Conservation (phyloP, 2,329 filamentous ascomycete species). For the Myriosclerotinia duriaeana region DNA sequence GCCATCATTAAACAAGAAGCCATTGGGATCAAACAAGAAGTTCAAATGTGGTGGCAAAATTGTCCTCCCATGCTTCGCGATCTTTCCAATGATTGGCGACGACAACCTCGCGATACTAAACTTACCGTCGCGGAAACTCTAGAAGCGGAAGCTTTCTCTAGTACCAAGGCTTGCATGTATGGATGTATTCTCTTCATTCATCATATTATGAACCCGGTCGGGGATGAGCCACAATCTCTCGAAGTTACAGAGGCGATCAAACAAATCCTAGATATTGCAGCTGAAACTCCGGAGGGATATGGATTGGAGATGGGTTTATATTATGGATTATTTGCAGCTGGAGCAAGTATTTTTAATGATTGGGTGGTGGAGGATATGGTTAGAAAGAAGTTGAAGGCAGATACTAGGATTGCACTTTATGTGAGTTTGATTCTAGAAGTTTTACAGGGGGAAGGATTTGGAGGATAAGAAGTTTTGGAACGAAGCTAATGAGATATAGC, state of each 20-base stretch:
- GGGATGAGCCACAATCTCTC: conserved; percentile 27
- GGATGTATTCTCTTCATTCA: conserved; percentile 38
- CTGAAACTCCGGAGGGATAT: conserved; percentile 38
- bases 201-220: conserved; percentile 37
- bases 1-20: conserved; percentile 29
- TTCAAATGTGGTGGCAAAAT: conserved; percentile 35
- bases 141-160: conserved; percentile 38
- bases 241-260: conserved; percentile 35
- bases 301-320: conserved; percentile 40
- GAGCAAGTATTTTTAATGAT: conserved; percentile 37
- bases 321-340: conserved; percentile 39
- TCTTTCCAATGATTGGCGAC: conserved; percentile 37
- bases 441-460: background rate
- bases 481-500: conserved; percentile 29
- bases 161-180: conserved; percentile 36
- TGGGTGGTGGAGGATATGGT: conserved; percentile 35
- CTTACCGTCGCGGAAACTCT: conserved; percentile 37
- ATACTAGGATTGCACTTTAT: conserved; percentile 37
- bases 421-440: conserved; percentile 28
- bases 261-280: conserved; percentile 37
- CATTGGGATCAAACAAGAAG: conserved; percentile 28
- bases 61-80: conserved; percentile 34
- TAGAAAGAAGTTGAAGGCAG: conserved; percentile 35
- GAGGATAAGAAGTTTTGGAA: too few relatives aligned
- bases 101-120: conserved; percentile 33